Percentiles rank a stretch among this genome's conserved stretches.
Conservation (phyloP, 331 rosid genomes). For the Prunus yedoensis region DNA sequence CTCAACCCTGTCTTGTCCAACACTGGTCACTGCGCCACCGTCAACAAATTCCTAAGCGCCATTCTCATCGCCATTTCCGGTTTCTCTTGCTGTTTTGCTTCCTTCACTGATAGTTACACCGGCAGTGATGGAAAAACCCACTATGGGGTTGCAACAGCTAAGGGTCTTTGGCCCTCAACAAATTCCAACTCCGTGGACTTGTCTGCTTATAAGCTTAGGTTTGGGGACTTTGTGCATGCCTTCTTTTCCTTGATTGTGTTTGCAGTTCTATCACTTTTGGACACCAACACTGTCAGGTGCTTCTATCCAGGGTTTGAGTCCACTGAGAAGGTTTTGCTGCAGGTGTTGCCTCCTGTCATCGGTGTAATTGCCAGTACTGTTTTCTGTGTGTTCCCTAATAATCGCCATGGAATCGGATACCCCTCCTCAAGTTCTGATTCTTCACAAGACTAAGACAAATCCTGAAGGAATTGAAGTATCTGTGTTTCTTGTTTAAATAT, state of each 20-base stretch:
- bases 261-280: conserved; percentile 51
- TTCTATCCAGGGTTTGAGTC: conserved; percentile 55
- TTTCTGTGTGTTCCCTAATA: conserved; percentile 51
- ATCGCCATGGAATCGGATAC: conserved; percentile 80
- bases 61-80: conserved; percentile 35
- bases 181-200: conserved; percentile 30
- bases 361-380: conserved; percentile 49
- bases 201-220: conserved; percentile 44
- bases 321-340: conserved; percentile 37
- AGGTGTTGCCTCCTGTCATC: conserved; percentile 52
- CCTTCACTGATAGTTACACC: conserved; percentile 72
- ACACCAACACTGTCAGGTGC: conserved; percentile 59
- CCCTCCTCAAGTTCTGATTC: conserved; percentile 21
- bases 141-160: conserved; percentile 52
- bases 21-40: conserved; percentile 46
- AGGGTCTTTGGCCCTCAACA: conserved; percentile 65
- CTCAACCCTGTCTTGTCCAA: conserved; percentile 56
- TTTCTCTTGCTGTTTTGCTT: conserved; percentile 54
- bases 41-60: conserved; percentile 40
- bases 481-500: neutral
- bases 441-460: conserved; percentile 5
- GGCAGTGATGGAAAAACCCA: conserved; percentile 48
- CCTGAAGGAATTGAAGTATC: too few species aligned
- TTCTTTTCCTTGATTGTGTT: conserved; percentile 48
- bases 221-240: conserved; percentile 72